A percentile compares a stretch with the other conserved stretches of the same genome.
These are phyloP conservation scores for Candida buenavistaensis DNA, from an alignment of 1,139 yeast species.

Conservation along the genomic window DNA sequence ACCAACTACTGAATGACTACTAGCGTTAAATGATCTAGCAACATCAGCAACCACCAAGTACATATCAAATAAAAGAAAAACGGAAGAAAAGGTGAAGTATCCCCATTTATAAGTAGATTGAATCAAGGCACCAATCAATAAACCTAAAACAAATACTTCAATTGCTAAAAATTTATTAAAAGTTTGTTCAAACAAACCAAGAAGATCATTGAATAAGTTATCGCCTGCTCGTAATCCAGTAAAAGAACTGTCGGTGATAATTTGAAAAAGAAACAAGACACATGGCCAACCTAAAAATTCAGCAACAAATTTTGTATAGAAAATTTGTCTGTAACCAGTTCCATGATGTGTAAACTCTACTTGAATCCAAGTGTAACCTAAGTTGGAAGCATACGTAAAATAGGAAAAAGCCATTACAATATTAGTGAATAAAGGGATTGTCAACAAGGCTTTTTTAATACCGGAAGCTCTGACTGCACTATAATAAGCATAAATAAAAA, in stretches of 20 bases:
- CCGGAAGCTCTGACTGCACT: conserved; percentile 30
- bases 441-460: conserved; percentile 42
- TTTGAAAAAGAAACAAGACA: conserved; percentile 46
- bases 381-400: conserved; percentile 65
- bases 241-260: conserved; percentile 39
- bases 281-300: conserved; percentile 68
- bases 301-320: conserved; percentile 64
- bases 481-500: conserved; percentile 37
- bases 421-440: conserved; percentile 47
- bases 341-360: conserved; percentile 58
- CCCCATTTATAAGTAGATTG: conserved; percentile 68
- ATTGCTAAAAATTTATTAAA: conserved; percentile 40
- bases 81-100: conserved; percentile 46
- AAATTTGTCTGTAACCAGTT: conserved; percentile 55
- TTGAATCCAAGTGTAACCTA: conserved; percentile 59
- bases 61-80: conserved; percentile 40
- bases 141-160: conserved; percentile 52
- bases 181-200: conserved; percentile 25
- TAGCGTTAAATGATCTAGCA: conserved; percentile 12
- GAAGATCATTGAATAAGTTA: conserved; percentile 21
- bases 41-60: conserved; percentile 22
- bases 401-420: conserved; percentile 52
- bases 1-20: conserved; percentile 18
- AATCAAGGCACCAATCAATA: conserved; percentile 56
- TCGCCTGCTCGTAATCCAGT: conserved; percentile 17